A percentile compares a stretch with the other conserved stretches of the same genome.
Conservation (phyloP, 805 yeast species). For the Wickerhamomyces hampshirensis region DNA sequence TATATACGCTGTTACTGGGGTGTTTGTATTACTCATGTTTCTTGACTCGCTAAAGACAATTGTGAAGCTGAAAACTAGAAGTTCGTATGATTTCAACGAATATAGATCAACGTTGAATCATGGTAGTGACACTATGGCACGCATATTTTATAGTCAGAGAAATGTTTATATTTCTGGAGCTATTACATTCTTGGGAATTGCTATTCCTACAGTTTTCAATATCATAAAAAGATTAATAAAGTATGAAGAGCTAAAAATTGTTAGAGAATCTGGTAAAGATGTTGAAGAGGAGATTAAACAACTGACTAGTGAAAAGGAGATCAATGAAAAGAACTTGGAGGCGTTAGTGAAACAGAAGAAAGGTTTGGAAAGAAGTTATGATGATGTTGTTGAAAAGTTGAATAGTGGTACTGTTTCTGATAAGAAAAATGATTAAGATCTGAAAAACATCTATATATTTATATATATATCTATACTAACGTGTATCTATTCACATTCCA, state of each 20-base stretch:
- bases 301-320: slow-evolving; percentile 32
- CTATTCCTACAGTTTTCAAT: slow-evolving; percentile 49
- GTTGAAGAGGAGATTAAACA: slow-evolving; percentile 18
- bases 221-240: slow-evolving; percentile 49
- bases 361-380: slow-evolving; percentile 46
- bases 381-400: slow-evolving; percentile 31
- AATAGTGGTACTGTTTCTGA: slow-evolving; percentile 11
- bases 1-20: slow-evolving; percentile 35
- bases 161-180: slow-evolving; percentile 61
- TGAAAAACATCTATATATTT: neutral
- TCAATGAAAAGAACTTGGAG: slow-evolving; percentile 40
- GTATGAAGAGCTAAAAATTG: slow-evolving; percentile 32
- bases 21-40: slow-evolving; percentile 45
- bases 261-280: slow-evolving; percentile 13
- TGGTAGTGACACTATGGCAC: slow-evolving; percentile 49
- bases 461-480: neutral
- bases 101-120: slow-evolving; percentile 22
- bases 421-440: slow-evolving; percentile 25
- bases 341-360: slow-evolving; percentile 46
- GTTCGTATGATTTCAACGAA: slow-evolving; percentile 23
- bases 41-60: slow-evolving; percentile 49
- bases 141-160: slow-evolving; percentile 59
- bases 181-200: slow-evolving; percentile 48
- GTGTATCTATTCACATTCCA: neutral
- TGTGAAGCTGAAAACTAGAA: slow-evolving; percentile 25